Percentiles rank a stretch among this genome's conserved stretches.
Evolutionary conservation across 257 asterid genomes (phyloP).

Genomic region (Nicotiana sylvestris): DNA sequence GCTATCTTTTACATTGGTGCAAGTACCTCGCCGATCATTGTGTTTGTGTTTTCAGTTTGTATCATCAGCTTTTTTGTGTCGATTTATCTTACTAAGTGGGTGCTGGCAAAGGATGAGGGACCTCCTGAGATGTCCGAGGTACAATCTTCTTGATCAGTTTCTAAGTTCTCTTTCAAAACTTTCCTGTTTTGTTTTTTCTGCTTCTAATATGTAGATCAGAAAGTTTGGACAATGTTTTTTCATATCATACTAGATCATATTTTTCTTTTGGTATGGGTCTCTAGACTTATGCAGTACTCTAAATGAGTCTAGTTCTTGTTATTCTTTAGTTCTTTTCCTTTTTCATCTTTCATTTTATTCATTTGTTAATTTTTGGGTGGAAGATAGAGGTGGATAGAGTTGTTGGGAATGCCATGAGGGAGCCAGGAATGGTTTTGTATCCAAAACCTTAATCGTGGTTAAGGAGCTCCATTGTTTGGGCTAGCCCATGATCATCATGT

Average conservation of each 20-base stretch:
- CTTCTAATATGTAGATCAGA: not conserved
- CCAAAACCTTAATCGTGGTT: not conserved
- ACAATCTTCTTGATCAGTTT: constrained; percentile 21
- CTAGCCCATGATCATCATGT: not conserved
- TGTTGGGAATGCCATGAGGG: not conserved
- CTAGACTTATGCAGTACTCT: not conserved
- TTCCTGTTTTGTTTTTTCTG: not conserved
- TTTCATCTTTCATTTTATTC: not conserved
- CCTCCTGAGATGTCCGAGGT: constrained; percentile 99
- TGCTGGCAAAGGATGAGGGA: constrained; percentile 93
- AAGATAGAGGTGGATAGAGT: not conserved
- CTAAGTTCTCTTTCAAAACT: constrained; percentile 10
- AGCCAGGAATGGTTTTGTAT: not conserved
- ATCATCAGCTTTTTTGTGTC: constrained; percentile 68
- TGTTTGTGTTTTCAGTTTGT: constrained; percentile 92
- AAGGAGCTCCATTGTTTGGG: not conserved
- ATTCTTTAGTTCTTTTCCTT: not conserved
- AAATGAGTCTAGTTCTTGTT: not conserved
- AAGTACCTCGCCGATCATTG: constrained; percentile 78
- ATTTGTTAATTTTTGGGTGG: not conserved
- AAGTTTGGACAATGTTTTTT: not conserved
- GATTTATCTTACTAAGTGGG: constrained; percentile 88
- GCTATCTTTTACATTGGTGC: constrained; percentile 86
- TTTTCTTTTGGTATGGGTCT: constrained; percentile 8
- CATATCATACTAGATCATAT: not conserved